These are phyloP conservation scores for Neospora caninum DNA, from an alignment of 169 alveolate species.

Conservation along the genomic window DNA sequence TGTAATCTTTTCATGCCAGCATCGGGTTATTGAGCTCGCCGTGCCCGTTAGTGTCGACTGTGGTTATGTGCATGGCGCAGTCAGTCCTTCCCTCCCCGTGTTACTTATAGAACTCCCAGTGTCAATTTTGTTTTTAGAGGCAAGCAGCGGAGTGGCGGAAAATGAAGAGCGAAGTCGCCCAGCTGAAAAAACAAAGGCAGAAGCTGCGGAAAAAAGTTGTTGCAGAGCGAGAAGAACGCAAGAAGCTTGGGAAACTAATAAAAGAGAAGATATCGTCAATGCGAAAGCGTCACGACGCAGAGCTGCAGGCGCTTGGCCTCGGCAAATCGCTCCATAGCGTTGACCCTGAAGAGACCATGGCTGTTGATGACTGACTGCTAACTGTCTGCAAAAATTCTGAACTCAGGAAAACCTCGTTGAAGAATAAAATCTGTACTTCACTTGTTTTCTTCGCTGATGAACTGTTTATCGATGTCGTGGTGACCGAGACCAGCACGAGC, in stretches of 20 bases:
- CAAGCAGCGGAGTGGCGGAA: constrained; percentile 48
- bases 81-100: no score
- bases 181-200: constrained; percentile 7
- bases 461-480: no score
- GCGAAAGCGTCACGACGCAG: constrained; percentile 2
- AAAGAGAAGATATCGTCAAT: neutral
- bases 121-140: neutral
- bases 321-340: constrained; percentile 17
- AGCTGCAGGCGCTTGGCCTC: constrained; percentile 35
- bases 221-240: constrained; percentile 19
- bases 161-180: constrained; percentile 39
- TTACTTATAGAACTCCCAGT: no score
- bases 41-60: no score
- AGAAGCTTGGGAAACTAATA: constrained; percentile 12
- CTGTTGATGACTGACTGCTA: neutral
- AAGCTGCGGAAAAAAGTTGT: constrained; percentile 31
- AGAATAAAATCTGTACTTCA: no score
- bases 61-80: no score
- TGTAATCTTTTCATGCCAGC: no score
- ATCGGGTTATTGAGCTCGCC: no score
- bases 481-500: no score
- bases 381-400: neutral
- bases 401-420: no score
- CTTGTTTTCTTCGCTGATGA: no score
- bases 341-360: constrained; percentile 18